Evolutionary conservation across 345 rosid species (phyloP), one percentile per base, ranked within the genome.

Genomic region (Erodium maritimum): DNA sequence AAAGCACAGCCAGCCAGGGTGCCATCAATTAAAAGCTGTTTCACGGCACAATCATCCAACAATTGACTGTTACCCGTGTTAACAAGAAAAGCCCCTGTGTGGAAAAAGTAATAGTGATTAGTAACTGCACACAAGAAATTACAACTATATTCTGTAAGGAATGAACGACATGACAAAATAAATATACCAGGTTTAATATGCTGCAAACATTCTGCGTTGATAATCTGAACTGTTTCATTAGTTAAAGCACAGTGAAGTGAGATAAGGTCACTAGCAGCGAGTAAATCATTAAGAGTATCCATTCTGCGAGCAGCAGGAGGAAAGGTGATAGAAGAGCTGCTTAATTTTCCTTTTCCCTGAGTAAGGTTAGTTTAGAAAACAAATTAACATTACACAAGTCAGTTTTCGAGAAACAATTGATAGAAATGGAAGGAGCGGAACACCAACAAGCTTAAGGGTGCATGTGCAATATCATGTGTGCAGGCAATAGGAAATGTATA

Each of bases 21-120:
- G 52, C 96, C 99, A 73, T 94, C 95, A 77, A 94, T 90, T 54
- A 94, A 69, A 76, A 87, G 93, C 71, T 85, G 89, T 77, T 90
- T 94, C 70, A 90, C 78, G 34, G 83, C 86, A 74, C 97, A 90
- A 72, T 94, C 99, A 67, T 94, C 97, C 56, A 90, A 73, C 58
- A 94, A 70, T 80, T 87, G 99, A 69, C 95, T 78, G 83, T 96
- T 90, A 66, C 97, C 97, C 1, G 88, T 87, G 70, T 94, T 94
- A 59, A 90, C 96, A 69, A 94, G 88, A 82, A 90, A 94, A 42
- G 97, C 99, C 71, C 99, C 99, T 90, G 63, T 19, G 65, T 19
- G 9, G 14, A 59, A 55, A 65, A 54, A 57, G 61, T 23, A 37
- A 22, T 19, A 50, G 29, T 17, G 57, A 54, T 52, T 56, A 34